Conservation (phyloP, 176 grass and related monocot genomes). For the Chrysopogon serrulatus region DNA sequence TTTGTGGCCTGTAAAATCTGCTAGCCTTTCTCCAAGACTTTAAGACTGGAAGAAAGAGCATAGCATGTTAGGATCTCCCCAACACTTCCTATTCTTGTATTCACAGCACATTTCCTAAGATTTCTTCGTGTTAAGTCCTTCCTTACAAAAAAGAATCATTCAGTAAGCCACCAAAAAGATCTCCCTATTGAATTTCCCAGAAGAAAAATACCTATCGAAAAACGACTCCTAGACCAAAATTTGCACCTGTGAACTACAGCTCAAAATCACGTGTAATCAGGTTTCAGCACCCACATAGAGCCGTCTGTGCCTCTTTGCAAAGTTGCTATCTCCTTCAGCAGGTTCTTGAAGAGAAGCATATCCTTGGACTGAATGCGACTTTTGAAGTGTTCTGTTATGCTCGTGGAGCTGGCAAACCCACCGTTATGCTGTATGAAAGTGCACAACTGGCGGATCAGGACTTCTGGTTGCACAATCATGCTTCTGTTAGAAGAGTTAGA, state of each 20-base stretch:
- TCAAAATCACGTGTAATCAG: constrained; percentile 47
- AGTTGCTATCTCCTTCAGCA: constrained; percentile 79
- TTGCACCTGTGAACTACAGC: not conserved
- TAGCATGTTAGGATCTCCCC: not conserved
- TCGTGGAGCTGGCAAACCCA: constrained; percentile 49
- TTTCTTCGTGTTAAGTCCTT: not conserved
- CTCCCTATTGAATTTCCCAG: not conserved
- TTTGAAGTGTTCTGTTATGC: constrained; percentile 76
- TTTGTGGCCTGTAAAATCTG: not conserved
- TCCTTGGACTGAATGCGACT: constrained; percentile 60
- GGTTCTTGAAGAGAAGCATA: constrained; percentile 75
- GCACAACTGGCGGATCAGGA: constrained; percentile 70
- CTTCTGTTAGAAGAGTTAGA: constrained; percentile 37
- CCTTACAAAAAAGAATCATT: constrained; percentile 1
- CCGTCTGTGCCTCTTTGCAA: constrained; percentile 50
- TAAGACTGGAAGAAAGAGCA: not conserved
- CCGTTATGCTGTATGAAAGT: constrained; percentile 71
- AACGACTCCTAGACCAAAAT: not conserved
- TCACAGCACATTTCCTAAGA: constrained; percentile 1
- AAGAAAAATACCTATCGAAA: not conserved
- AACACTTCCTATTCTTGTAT: not conserved
- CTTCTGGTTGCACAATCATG: constrained; percentile 67
- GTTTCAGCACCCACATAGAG: constrained; percentile 65
- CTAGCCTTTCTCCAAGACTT: not conserved
- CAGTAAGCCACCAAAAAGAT: not conserved